These are phyloP conservation scores for Euptelea pleiosperma DNA, from an alignment of 164 flowering plant species.

Conservation along the genomic window DNA sequence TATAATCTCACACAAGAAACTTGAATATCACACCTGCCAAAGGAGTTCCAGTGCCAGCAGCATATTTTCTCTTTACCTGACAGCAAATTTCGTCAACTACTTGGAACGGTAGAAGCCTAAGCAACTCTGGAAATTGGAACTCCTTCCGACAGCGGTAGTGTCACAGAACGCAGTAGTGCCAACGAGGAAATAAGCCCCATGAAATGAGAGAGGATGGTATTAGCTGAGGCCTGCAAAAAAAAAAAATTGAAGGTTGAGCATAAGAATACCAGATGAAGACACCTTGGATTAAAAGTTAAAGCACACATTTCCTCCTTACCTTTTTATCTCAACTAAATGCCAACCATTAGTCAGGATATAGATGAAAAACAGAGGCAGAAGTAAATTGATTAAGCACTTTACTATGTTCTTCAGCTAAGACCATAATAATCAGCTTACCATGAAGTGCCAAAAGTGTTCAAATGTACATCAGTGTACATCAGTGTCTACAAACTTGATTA, in stretches of 20 bases:
- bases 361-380: too few species aligned
- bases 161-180: slow-evolving; percentile 91
- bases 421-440: too few species aligned
- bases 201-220: slow-evolving; percentile 92
- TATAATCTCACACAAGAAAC: background rate
- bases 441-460: too few species aligned
- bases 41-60: background rate
- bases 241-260: slow-evolving; percentile 2
- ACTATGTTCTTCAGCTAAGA: too few species aligned
- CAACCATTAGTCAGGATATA: too few species aligned
- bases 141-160: slow-evolving; percentile 61
- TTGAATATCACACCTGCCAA: background rate
- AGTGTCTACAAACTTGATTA: too few species aligned
- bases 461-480: too few species aligned
- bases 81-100: background rate
- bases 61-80: background rate
- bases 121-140: slow-evolving; percentile 51
- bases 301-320: background rate
- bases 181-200: slow-evolving; percentile 82
- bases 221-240: slow-evolving; percentile 85
- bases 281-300: background rate
- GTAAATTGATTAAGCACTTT: too few species aligned
- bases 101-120: slow-evolving; percentile 16
- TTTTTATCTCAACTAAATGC: too few species aligned
- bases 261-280: background rate